These are phyloP conservation scores for Chlamydomonas applanata DNA, from an alignment of 139 green algal genomes.

Conservation along the genomic window DNA sequence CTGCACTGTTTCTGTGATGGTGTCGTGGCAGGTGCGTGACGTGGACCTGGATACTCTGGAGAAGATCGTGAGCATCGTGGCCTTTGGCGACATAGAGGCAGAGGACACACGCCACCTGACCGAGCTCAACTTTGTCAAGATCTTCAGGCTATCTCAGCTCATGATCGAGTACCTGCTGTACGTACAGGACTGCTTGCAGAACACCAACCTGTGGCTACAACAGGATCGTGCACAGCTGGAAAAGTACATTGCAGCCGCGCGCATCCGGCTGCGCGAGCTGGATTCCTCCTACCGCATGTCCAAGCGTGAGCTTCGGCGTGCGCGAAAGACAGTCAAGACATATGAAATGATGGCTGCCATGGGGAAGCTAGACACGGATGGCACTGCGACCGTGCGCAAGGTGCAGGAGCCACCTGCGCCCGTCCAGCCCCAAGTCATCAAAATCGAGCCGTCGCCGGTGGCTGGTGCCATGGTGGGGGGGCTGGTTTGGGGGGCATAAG, in stretches of 20 bases:
- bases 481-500: no score
- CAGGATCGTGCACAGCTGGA: slow-evolving; percentile 39
- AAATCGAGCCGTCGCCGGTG: neutral
- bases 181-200: slow-evolving; percentile 70
- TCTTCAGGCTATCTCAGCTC: slow-evolving; percentile 77
- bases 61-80: slow-evolving; percentile 51
- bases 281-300: slow-evolving; percentile 32
- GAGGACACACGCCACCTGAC: slow-evolving; percentile 69
- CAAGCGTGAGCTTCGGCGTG: slow-evolving; percentile 44
- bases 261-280: slow-evolving; percentile 43
- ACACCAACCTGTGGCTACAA: slow-evolving; percentile 45
- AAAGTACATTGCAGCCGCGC: slow-evolving; percentile 34
- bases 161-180: slow-evolving; percentile 80
- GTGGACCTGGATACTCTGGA: slow-evolving; percentile 71
- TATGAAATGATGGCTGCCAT: slow-evolving; percentile 49
- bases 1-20: neutral
- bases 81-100: slow-evolving; percentile 65
- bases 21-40: slow-evolving; percentile 44
- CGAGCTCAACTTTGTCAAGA: slow-evolving; percentile 60
- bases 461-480: neutral
- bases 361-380: neutral
- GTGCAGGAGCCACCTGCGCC: neutral
- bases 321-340: slow-evolving; percentile 50
- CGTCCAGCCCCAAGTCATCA: neutral
- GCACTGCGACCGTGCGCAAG: neutral